Base-by-base conservation (phyloP, 768 basidiomycete species). In the Tulasnella calospora region DNA sequence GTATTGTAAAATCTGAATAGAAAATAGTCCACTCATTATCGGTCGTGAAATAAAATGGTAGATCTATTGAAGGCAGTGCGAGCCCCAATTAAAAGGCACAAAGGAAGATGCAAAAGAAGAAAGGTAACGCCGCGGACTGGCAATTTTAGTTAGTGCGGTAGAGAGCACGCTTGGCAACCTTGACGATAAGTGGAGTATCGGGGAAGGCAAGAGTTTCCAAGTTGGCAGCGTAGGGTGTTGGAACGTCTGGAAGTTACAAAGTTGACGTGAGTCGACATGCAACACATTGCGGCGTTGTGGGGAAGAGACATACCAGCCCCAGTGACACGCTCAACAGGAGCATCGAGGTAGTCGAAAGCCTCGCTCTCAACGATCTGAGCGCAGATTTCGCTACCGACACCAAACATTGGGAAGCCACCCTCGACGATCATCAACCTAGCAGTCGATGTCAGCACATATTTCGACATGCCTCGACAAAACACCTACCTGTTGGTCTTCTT, bases 281-380 rank as follows among this genome's bases (percentile, higher is more conserved):
- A 21, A 0, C 30, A 15, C 12, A 78, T 36, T 9, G 15, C 13
- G 33, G 17, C 15, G 23, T 33, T 41, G 15, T 15, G n/a, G 61
- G 5, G 57, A 47, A 10, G 12, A 44, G 33, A 57, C 80, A 47
- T 27, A 81, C 81, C 94, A 80, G 98, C 96, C 82, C 98, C 98
- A 80, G 98, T 99, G 80, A 99, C 88, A 80, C 98, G 92, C 88
- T 99, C 98, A 76, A 98, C 94, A 19, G 98, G 96, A 27, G 97
- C 96, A 86, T 99, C 98, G 46, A 99, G 92, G 87, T 95, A 98
- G 86, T 99, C 96, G 83, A 97, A 99, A 3, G 96, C 97, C 82
- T 98, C 95, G 82, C 94, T 94, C 88, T 99, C 98, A 77, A 97
- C 88, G 82, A 99, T 95, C 85, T 99, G 96, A 19, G 98, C 98